A percentile compares a stretch with the other conserved stretches of the same genome.
Evolutionary conservation across 164 flowering plant species (phyloP).

Genomic region (Sextonia rubra): DNA sequence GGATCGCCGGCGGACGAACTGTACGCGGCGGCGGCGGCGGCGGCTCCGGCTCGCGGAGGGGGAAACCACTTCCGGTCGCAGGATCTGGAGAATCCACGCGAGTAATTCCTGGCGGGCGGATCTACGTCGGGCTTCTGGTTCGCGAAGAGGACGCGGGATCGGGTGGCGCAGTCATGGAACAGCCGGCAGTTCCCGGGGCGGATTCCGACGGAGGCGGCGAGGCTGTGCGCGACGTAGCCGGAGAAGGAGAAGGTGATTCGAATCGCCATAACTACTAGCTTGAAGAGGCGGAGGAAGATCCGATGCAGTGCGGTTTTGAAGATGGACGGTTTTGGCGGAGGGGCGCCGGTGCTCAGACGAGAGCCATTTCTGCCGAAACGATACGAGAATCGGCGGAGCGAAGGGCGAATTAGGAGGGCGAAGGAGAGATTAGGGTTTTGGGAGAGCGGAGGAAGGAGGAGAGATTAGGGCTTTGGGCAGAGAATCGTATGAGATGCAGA

Average conservation of each 20-base stretch:
- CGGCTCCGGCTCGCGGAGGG: background rate
- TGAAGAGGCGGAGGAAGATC: conserved; percentile 25
- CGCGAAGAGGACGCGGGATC: conserved; percentile 28
- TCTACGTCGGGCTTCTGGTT: conserved; percentile 29
- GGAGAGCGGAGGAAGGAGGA: background rate
- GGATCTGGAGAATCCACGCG: conserved; percentile 12
- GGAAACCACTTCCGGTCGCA: background rate
- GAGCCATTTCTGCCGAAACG: background rate
- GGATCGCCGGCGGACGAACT: conserved; percentile 3
- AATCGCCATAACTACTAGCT: conserved; percentile 50
- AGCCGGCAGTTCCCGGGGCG: conserved; percentile 33
- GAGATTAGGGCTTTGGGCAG: background rate
- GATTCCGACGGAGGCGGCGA: conserved; percentile 39
- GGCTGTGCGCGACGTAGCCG: conserved; percentile 56
- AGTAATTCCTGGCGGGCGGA: conserved; percentile 15
- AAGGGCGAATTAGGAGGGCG: background rate
- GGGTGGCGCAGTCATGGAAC: conserved; percentile 41
- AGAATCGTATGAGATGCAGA: background rate
- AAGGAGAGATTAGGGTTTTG: background rate
- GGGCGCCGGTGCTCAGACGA: background rate
- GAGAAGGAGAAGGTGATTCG: conserved; percentile 53
- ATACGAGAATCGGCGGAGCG: background rate
- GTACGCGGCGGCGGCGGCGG: background rate
- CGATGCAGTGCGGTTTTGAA: conserved; percentile 19
- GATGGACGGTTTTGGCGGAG: background rate